Base-by-base conservation (phyloP, 805 yeast species). In the Myxozyma kluyveri region DNA sequence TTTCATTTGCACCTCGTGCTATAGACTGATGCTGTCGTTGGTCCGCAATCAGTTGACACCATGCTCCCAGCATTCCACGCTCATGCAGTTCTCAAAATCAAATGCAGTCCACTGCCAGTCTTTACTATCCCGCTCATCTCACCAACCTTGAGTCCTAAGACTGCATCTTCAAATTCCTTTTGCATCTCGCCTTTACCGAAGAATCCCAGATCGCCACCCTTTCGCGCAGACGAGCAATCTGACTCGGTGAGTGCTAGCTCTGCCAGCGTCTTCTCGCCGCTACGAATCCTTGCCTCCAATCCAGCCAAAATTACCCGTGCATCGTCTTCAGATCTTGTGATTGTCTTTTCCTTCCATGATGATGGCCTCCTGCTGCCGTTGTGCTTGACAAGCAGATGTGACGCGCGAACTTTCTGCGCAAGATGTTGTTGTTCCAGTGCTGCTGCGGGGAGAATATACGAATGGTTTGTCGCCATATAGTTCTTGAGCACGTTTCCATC, bases 101-200 rank as follows among this genome's bases (percentile, higher is more conserved):
- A 67, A 65, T 93, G 99, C 45, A 88, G 82, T 21, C 99, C 99
- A 61, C 95, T 84, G 63, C 84, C 95, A 17, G 90, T 81, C 70
- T 89, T 97, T 14, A 93, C 86, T 24, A 89, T 79, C 40, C 80
- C 86, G 64, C 93, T 84, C 41, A 86, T 68, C 65, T 90, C 93
- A 19, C 96, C 96, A 19, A 88, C 83, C 59, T 86, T 80, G 59
- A 93, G 73, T 3, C 71, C 82, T 67, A 86, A 91, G 1, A 96
- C 83, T 1, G 93, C 95, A 54, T 82, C 82, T 69, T 93, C 99
- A 65, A 93, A 93, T 52, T 84, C 72, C 32, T 96, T 96, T 69
- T 93, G 98, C 99, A 93, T 93, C 62, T 84, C 89, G 36, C 96
- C 96, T 55, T 77, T 81, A 22, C 86, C 88, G 65, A 93, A 93